Evolutionary conservation across 805 yeast genomes (phyloP), one percentile per base, ranked within the genome.

Genomic region (Candida stauntonica): DNA sequence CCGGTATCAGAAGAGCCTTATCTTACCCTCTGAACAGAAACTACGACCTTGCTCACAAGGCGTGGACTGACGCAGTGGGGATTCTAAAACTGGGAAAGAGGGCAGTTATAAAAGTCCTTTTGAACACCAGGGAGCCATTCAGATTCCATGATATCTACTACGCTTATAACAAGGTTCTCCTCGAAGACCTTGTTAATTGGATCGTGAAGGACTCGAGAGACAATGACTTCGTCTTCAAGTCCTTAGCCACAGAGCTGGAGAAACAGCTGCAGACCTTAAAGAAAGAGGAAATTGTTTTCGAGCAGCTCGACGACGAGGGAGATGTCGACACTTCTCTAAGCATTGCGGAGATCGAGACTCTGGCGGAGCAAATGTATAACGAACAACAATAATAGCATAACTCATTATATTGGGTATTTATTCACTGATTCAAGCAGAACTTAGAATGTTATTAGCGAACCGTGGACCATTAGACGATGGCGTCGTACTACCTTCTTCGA

Each of bases 61-160:
- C 79, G 1, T 86, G 96, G 94, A 71, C 75, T 26, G 96, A 86
- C 56, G 85, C 79, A 0, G 76, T 81, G 46, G 67, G 66, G 36
- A 64, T 78, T 4, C 63, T 93, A 33, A 59, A 81, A 36, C 75
- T 74, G 19, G 97, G 97, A 2, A 81, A 79, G 51, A 65, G 84
- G 34, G 68, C 73, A 12, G 70, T 89, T 0, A 63, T 88, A 26
- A 73, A 75, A 47, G 64, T 73, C 1, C 54, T 91, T 17, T 61
- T 88, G 21, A 75, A 73, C 7, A 60, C 78, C 13, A 73, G 84
- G 47, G 91, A 84, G 54, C 62, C 84, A 9, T 89, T 89, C 60
- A 70, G 96, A 42, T 82, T 65, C 54, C 95, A 87, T 55, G 95
- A 87, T 52, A 72, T 82, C 16, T 87, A 87, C 57, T 86, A 87